Conservation (phyloP, 257 asterid genomes). For the Plantago elongata region DNA sequence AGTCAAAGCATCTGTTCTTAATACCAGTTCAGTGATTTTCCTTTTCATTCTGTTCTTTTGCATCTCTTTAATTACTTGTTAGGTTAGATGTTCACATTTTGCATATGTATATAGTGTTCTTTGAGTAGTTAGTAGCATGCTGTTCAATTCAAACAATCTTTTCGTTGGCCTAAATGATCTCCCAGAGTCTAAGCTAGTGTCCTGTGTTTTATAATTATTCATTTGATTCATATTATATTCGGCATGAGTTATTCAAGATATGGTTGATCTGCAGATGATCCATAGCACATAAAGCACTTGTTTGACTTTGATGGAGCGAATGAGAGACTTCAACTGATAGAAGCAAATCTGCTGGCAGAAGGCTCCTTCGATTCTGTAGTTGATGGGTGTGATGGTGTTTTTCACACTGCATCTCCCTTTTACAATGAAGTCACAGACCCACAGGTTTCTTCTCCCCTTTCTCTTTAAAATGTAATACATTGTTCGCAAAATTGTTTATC, state of each 20-base stretch:
- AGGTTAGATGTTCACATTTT: neutral
- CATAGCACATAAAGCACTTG: constrained; percentile 33
- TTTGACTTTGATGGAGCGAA: constrained; percentile 41
- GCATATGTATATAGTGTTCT: neutral
- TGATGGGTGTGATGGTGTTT: constrained; percentile 51
- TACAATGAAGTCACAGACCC: constrained; percentile 24
- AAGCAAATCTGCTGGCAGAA: constrained; percentile 37
- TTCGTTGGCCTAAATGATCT: neutral
- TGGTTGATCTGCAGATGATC: constrained; percentile 25
- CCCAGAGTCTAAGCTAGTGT: neutral
- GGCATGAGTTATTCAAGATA: neutral
- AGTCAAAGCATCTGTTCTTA: constrained; percentile 37
- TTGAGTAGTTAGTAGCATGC: neutral
- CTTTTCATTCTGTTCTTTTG: neutral
- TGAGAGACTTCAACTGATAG: constrained; percentile 37
- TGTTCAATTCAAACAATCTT: neutral
- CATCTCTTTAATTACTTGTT: neutral
- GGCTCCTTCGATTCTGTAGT: constrained; percentile 39
- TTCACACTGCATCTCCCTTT: constrained; percentile 56
- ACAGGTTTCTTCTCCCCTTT: constrained; percentile 26
- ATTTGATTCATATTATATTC: neutral
- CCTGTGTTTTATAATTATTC: neutral
- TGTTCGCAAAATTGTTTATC: neutral
- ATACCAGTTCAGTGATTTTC: constrained; percentile 19
- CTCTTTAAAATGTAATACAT: neutral